These are phyloP conservation scores for Lagenaria siceraria DNA, from an alignment of 306 rosid genomes.

Conservation along the genomic window DNA sequence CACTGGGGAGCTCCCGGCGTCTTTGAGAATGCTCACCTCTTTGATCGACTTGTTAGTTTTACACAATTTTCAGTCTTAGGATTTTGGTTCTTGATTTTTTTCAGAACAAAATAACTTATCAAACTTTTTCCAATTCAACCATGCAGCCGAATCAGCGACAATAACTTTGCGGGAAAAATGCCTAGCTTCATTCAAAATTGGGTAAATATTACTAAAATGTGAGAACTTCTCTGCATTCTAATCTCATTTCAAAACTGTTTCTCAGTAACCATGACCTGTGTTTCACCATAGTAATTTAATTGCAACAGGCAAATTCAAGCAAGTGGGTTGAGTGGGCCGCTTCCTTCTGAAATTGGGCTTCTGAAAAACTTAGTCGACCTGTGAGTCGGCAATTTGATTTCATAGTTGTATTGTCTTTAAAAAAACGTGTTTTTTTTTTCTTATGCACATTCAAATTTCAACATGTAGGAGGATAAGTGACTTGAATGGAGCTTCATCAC, in stretches of 20 bases:
- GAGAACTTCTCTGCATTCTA: background rate
- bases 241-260: background rate
- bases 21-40: slow-evolving; percentile 32
- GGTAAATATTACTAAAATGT: slow-evolving; percentile 36
- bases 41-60: slow-evolving; percentile 43
- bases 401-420: too few relatives aligned
- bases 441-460: background rate
- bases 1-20: slow-evolving; percentile 42
- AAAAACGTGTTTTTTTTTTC: background rate
- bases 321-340: slow-evolving; percentile 70
- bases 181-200: slow-evolving; percentile 47
- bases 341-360: slow-evolving; percentile 38
- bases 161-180: slow-evolving; percentile 39
- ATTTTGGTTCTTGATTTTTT: too few relatives aligned
- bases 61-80: background rate
- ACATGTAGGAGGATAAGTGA: slow-evolving; percentile 61
- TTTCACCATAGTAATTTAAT: slow-evolving; percentile 3
- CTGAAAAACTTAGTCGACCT: slow-evolving; percentile 32
- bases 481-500: slow-evolving; percentile 39
- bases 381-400: slow-evolving; percentile 22
- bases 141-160: slow-evolving; percentile 58
- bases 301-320: slow-evolving; percentile 41
- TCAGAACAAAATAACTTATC: too few relatives aligned
- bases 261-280: background rate
- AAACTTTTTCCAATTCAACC: too few relatives aligned